Evolutionary conservation across 345 rosid species (phyloP).

Genomic region (Jatropha curcas): DNA sequence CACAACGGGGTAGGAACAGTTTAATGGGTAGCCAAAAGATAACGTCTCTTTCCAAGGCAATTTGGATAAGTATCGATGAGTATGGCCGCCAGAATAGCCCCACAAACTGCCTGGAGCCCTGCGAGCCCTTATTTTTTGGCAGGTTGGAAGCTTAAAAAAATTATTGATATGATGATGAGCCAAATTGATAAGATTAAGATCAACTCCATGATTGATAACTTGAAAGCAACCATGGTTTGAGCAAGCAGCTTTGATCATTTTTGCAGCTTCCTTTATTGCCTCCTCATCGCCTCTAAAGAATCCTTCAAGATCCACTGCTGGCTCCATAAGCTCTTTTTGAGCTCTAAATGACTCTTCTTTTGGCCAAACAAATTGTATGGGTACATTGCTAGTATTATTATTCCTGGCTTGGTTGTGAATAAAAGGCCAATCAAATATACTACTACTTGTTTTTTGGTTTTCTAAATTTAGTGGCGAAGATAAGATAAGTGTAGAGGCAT

Average conservation of each 20-base stretch:
- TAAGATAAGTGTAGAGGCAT: conserved; percentile 9
- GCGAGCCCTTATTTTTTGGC: conserved; percentile 33
- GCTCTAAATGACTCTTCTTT: conserved; percentile 30
- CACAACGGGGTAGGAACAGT: conserved; percentile 17
- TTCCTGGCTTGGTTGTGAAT: conserved; percentile 21
- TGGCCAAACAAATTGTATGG: conserved; percentile 48
- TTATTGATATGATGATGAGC: conserved; percentile 32
- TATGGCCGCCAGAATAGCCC: conserved; percentile 51
- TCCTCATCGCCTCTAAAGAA: conserved; percentile 44
- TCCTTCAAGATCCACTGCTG: conserved; percentile 47
- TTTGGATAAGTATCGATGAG: conserved; percentile 49
- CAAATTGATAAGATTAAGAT: conserved; percentile 30
- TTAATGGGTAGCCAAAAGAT: conserved; percentile 32
- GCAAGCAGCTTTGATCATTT: conserved; percentile 45
- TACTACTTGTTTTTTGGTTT: neutral
- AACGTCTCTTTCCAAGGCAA: conserved; percentile 76
- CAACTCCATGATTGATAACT: conserved; percentile 63
- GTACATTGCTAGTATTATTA: conserved; percentile 20
- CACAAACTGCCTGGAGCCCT: conserved; percentile 28
- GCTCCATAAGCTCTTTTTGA: conserved; percentile 41
- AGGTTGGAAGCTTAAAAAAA: conserved; percentile 38
- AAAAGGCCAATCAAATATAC: conserved; percentile 28
- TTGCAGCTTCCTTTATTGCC: conserved; percentile 32
- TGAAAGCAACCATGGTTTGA: conserved; percentile 61
- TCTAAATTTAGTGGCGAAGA: conserved; percentile 18